phyloP scores from a whole-genome alignment of 352 stramenopile species.

The Phytophthora pisi region DNA sequence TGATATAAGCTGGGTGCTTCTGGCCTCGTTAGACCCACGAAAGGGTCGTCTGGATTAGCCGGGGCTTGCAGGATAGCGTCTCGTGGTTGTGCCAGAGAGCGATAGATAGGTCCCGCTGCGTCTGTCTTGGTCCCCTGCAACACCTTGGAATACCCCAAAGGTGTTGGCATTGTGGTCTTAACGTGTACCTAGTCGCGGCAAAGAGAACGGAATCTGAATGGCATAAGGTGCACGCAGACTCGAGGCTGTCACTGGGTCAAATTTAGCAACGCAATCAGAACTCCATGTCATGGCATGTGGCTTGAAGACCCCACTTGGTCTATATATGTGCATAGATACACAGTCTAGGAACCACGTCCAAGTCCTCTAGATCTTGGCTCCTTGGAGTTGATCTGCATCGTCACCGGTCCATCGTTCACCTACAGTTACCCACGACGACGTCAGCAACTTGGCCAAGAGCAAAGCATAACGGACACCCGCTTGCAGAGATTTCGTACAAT shows the following conservation, averaged over 20 bases:
- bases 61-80: constrained; percentile 42
- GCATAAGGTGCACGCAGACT: neutral
- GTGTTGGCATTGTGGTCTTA: constrained; percentile 33
- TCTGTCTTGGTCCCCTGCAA: constrained; percentile 49
- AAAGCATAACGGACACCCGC: neutral
- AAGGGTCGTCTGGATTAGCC: constrained; percentile 38
- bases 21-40: constrained; percentile 47
- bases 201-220: constrained; percentile 10
- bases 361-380: constrained; percentile 51
- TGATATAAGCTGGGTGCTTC: constrained; percentile 54
- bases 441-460: constrained; percentile 6
- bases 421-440: constrained; percentile 24
- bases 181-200: neutral
- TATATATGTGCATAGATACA: constrained; percentile 23
- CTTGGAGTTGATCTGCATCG: constrained; percentile 87
- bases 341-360: constrained; percentile 1
- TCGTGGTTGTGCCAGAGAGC: constrained; percentile 31
- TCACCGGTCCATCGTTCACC: constrained; percentile 86
- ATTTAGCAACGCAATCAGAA: constrained; percentile 20
- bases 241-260: constrained; percentile 3
- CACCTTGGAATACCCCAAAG: constrained; percentile 52
- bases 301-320: neutral
- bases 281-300: neutral
- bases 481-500: constrained; percentile 47
- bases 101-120: constrained; percentile 52